Percentiles rank a stretch among this genome's conserved stretches.
These are phyloP conservation scores for Colletotrichum tabaci DNA, from an alignment of 2,329 filamentous ascomycete genomes.

Conservation along the genomic window DNA sequence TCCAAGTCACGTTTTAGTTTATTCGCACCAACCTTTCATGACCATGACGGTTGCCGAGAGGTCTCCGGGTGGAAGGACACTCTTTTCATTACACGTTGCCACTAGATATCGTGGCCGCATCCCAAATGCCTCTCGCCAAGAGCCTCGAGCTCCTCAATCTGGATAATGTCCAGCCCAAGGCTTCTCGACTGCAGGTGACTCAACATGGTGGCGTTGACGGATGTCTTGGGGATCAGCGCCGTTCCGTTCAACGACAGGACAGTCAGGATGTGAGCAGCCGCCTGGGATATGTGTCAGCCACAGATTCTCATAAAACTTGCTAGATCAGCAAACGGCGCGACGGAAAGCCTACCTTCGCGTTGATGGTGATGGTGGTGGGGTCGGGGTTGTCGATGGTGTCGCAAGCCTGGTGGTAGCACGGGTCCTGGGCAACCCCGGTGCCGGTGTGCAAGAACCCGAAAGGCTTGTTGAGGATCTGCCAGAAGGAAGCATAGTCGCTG, in stretches of 20 bases:
- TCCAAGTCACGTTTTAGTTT: too few relatives aligned
- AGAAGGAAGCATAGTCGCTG: conserved; percentile 74
- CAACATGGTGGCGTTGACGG: conserved; percentile 46
- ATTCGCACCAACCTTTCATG: too few relatives aligned
- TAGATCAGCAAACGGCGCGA: fast-evolving
- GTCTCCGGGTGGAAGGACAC: too few relatives aligned
- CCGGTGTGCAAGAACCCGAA: conserved; percentile 72
- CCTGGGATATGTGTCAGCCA: conserved; percentile 33
- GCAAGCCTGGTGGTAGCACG: conserved; percentile 55
- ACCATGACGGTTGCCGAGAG: too few relatives aligned
- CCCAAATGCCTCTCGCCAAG: conserved; percentile 54
- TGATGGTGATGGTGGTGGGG: conserved; percentile 53
- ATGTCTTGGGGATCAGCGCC: conserved; percentile 50
- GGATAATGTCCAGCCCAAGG: conserved; percentile 42
- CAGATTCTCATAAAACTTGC: fast-evolving
- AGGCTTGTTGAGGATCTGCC: conserved; percentile 67
- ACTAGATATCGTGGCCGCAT: conserved; percentile 51
- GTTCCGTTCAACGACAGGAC: conserved; percentile 50
- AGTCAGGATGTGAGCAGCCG: conserved; percentile 52
- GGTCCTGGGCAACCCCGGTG: conserved; percentile 63
- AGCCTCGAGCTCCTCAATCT: conserved; percentile 52
- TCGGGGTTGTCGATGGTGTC: conserved; percentile 58
- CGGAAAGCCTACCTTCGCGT: conserved; percentile 46
- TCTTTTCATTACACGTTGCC: too few relatives aligned
- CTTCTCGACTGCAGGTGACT: conserved; percentile 42